These are phyloP conservation scores for Yamadazyma spencermartinsiae DNA, from an alignment of 1,139 yeast genomes.

Conservation along the genomic window DNA sequence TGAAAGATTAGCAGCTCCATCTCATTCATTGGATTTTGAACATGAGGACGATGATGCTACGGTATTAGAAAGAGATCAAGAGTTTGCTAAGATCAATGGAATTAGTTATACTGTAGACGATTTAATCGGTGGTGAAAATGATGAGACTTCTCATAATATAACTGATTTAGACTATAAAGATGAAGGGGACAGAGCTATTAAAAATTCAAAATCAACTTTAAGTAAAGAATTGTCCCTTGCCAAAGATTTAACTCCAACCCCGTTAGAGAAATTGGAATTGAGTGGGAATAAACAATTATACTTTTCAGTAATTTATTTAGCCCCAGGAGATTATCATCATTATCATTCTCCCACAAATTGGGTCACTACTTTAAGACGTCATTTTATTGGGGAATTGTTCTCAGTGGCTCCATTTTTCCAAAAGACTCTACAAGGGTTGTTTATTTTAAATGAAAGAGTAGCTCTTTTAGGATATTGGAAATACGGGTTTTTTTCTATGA, in stretches of 20 bases:
- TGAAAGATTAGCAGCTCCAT: conserved; percentile 59
- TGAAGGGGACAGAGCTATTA: conserved; percentile 57
- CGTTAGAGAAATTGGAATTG: conserved; percentile 26
- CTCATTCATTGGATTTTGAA: conserved; percentile 52
- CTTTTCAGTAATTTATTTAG: conserved; percentile 90
- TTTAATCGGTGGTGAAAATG: conserved; percentile 51
- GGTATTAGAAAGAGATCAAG: conserved; percentile 56
- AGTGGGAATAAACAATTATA: conserved; percentile 60
- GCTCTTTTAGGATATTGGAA: conserved; percentile 95
- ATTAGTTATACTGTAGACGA: conserved; percentile 73
- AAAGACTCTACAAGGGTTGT: conserved; percentile 78
- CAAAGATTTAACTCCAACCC: conserved; percentile 41
- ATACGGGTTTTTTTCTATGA: conserved; percentile 96
- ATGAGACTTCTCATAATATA: conserved; percentile 32
- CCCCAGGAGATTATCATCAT: conserved; percentile 98
- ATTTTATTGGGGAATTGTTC: conserved; percentile 92
- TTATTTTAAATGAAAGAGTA: conserved; percentile 92
- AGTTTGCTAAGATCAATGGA: conserved; percentile 78
- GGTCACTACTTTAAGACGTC: conserved; percentile 93
- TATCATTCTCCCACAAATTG: conserved; percentile 96
- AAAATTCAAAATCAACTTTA: conserved; percentile 32
- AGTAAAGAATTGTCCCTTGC: conserved; percentile 45
- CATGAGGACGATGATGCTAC: conserved; percentile 43
- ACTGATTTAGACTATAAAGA: conserved; percentile 52
- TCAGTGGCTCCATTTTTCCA: conserved; percentile 98